A percentile compares a stretch with the other conserved stretches of the same genome.
Conservation (phyloP, 2,329 filamentous ascomycete genomes). For the Meredithiella fracta region DNA sequence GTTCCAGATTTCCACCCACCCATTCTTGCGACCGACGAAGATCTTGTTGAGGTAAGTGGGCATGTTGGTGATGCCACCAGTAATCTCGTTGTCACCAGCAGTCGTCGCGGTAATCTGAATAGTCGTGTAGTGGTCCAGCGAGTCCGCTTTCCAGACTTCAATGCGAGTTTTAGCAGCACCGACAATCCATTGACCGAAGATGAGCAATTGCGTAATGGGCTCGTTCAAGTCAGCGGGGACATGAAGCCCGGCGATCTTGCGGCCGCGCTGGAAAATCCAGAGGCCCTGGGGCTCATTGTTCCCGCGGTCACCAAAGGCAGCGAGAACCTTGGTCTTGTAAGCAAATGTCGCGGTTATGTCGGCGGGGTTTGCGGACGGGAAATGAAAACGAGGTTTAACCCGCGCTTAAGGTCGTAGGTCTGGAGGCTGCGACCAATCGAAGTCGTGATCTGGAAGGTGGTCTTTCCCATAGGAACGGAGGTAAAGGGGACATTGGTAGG, state of each 20-base stretch:
- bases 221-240: conserved; percentile 48
- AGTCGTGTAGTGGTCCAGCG: conserved; percentile 79
- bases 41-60: conserved; percentile 95
- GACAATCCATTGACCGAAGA: conserved; percentile 85
- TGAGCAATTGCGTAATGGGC: conserved; percentile 58
- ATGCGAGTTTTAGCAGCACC: conserved; percentile 60
- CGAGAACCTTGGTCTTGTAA: conserved; percentile 74
- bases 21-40: conserved; percentile 73
- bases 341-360: conserved; percentile 73
- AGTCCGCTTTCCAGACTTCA: conserved; percentile 76
- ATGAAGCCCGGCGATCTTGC: conserved; percentile 61
- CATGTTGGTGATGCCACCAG: conserved; percentile 68
- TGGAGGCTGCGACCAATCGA: conserved; percentile 81
- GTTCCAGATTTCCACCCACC: conserved; percentile 94
- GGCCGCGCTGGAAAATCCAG: conserved; percentile 86
- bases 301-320: conserved; percentile 63
- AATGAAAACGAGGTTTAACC: conserved; percentile 83
- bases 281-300: conserved; percentile 45
- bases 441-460: conserved; percentile 93
- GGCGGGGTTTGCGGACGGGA: conserved; percentile 72
- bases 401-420: conserved; percentile 84
- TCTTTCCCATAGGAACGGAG: conserved; percentile 74
- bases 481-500: conserved; percentile 84
- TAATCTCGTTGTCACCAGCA: conserved; percentile 50
- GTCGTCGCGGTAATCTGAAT: conserved; percentile 43